Evolutionary conservation across 176 grass and related monocot species (phyloP), one percentile per base, ranked within the genome.

Genomic region (Triticum turgidum): DNA sequence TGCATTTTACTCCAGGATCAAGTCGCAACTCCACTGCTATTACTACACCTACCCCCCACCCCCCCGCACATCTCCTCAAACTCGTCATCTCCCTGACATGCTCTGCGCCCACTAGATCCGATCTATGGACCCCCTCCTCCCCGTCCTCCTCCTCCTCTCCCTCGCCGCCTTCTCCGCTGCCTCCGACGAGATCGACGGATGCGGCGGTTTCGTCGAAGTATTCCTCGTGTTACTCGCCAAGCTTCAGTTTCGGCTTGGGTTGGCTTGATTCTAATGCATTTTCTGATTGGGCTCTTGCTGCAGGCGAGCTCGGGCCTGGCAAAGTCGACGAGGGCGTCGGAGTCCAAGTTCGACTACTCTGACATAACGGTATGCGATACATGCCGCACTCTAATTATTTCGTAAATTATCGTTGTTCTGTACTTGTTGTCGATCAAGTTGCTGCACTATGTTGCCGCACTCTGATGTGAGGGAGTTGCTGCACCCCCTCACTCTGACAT

Each of bases 191-290:
- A 99, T 99, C 87, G 90, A 93, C 63, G 97, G 97, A 80, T 97
- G 97, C 38, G 92, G 97, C 56, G 97, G 97, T 20, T 96, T 99
- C 87, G 90, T 99, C 17, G 89, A 99, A 91, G 95, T 98, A 24
- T 33, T 11, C 65, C 77, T 82, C 49, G 41, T 39, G 13, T 35
- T 63, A 3, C 59, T 59, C 35, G 5, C 20, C 67, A 37, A 68
- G 70, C 64, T 89, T 80, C 82, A 32, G 38, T 84, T 81, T 38
- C 22, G 30, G 52, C n/a, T 76, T 22, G 24, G 35, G 13, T 37
- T 64, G 62, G 42, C 39, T 78, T 87, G 35, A 39, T 6, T 63
- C 75, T 90, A 79, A 83, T 22, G 54, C 82, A 41, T 27, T 42
- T 13, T 84, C 85, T 44, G 32, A 37, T 85, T 82, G 84, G 72